phyloP scores from a whole-genome alignment of 176 grass and related monocot species.

The Oryza glaberrima region DNA sequence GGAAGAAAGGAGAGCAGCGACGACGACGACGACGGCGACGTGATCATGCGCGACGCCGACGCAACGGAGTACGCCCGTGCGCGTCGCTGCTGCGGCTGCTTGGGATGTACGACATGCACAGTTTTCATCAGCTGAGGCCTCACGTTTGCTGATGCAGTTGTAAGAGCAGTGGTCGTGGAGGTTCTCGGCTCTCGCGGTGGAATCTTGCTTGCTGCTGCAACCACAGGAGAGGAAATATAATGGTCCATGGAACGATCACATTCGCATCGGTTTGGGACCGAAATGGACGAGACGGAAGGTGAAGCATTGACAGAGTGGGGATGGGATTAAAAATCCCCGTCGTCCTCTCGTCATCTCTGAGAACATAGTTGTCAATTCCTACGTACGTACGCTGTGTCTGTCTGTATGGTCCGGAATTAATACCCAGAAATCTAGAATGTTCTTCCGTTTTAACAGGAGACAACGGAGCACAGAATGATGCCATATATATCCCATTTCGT shows the following conservation, averaged over 20 bases:
- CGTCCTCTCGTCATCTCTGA: neutral
- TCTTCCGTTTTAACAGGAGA: neutral
- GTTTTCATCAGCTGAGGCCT: neutral
- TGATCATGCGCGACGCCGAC: neutral
- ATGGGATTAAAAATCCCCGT: neutral
- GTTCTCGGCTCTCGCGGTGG: neutral
- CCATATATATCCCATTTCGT: neutral
- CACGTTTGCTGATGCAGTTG: neutral
- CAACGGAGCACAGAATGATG: neutral
- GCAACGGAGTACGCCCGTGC: neutral
- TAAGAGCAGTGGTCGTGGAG: neutral
- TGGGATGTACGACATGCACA: neutral
- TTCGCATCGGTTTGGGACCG: neutral
- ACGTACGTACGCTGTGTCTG: neutral
- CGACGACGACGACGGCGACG: neutral
- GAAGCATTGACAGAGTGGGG: neutral
- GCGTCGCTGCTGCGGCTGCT: neutral
- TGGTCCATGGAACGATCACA: neutral
- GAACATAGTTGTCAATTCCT: neutral
- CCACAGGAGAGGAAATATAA: neutral
- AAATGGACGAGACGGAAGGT: neutral
- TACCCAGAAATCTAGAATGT: neutral
- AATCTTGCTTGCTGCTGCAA: conserved; percentile 15
- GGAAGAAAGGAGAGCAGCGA: neutral
- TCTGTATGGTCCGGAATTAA: neutral